phyloP scores from a whole-genome alignment of 1,284 basidiomycete genomes.

The Pascua guehoae region DNA sequence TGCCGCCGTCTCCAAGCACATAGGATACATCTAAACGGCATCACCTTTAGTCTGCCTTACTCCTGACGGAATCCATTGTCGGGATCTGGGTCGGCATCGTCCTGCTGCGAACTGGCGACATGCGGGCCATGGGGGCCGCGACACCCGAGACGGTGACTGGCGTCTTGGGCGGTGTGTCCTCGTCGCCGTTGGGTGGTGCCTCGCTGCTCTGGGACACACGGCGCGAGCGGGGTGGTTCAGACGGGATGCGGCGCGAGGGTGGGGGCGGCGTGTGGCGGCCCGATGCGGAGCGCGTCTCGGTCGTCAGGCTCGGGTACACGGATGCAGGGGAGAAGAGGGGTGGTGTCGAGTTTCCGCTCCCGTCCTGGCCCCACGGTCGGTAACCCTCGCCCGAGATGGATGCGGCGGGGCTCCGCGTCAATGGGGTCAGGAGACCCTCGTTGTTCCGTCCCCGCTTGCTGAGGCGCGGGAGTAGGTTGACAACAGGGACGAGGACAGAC shows the following conservation, averaged over 20 bases:
- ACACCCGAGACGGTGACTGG: too few species aligned
- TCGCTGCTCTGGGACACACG: not conserved
- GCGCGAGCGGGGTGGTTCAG: conserved; percentile 2
- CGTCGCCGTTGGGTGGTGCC: not conserved
- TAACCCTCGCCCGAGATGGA: conserved; percentile 22
- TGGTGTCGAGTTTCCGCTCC: not conserved
- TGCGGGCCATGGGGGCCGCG: too few species aligned
- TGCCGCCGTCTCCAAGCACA: too few species aligned
- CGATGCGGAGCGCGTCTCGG: not conserved
- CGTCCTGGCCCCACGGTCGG: conserved; percentile 9
- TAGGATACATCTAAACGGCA: too few species aligned
- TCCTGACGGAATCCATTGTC: too few species aligned
- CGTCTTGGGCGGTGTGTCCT: not conserved
- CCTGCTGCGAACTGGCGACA: too few species aligned
- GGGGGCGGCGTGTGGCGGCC: conserved; percentile 1
- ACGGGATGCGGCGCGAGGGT: not conserved
- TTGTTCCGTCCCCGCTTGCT: conserved; percentile 29
- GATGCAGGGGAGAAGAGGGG: not conserved
- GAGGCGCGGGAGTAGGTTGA: conserved; percentile 36
- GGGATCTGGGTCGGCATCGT: too few species aligned
- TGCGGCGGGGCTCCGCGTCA: conserved; percentile 45
- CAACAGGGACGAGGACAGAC: conserved; percentile 56
- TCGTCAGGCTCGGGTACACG: not conserved
- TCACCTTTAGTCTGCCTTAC: too few species aligned
- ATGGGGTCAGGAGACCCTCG: conserved; percentile 63